phyloP scores from a whole-genome alignment of 805 yeast genomes.

The Dipodascus albidus region DNA sequence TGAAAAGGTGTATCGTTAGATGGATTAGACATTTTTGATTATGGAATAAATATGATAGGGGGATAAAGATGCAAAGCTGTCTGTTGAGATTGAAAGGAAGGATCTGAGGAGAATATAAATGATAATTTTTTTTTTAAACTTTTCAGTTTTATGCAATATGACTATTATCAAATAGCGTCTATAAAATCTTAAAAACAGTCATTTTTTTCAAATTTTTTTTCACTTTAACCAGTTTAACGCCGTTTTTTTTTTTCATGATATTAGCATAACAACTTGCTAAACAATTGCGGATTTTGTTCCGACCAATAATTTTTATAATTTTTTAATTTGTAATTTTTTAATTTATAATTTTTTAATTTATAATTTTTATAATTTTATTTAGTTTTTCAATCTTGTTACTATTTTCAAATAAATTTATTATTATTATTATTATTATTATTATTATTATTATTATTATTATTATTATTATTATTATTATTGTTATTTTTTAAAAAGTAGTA shows the following conservation, averaged over 20 bases:
- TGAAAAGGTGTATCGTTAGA: too few relatives aligned
- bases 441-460: too few relatives aligned
- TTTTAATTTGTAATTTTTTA: background rate
- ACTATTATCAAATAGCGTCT: background rate
- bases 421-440: too few relatives aligned
- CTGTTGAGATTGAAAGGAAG: background rate
- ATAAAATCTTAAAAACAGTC: too few relatives aligned
- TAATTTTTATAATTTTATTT: too few relatives aligned
- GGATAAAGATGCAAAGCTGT: background rate
- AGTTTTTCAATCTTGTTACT: background rate
- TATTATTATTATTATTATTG: too few relatives aligned
- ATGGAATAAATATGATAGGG: background rate
- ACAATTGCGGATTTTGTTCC: background rate
- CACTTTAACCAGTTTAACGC: background rate
- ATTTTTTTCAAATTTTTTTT: background rate
- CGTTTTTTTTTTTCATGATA: background rate
- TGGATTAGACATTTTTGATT: background rate
- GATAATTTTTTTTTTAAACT: conserved; percentile 2
- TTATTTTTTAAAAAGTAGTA: too few relatives aligned
- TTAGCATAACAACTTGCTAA: too few relatives aligned
- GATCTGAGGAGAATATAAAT: conserved; percentile 1
- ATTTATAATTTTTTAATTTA: too few relatives aligned
- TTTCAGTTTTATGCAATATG: background rate
- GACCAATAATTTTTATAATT: background rate
- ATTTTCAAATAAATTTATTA: background rate